Evolutionary conservation across 1,139 yeast species (phyloP), one percentile per base, ranked within the genome.

Genomic region (Candida smagusa): DNA sequence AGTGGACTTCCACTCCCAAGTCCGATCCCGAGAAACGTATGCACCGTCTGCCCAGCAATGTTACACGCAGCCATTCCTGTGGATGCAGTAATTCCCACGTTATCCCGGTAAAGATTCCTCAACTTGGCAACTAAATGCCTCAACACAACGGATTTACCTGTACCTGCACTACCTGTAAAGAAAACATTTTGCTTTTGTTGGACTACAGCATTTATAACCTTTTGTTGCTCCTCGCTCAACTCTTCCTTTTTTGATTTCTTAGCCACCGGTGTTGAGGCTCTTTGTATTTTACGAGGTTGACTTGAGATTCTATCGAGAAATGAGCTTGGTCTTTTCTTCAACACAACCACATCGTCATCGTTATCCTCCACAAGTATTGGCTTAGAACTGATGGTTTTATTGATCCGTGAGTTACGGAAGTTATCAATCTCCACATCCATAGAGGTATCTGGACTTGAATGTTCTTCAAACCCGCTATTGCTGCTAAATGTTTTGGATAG

Each of bases 31-130:
- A 90, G 72, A 64, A 81, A 86, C 46, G 84, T 71, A 55, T 87
- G 92, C 27, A 89, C 63, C 0, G 97, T 89, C 27, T 72, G 75
- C 12, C 97, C 97, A 1, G 89, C 92, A 49, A 89, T 81, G 51
- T 84, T 87, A 31, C 86, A 78, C 0, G 96, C 96, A 0, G 97
- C 97, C 48, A 89, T 63, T 1, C 97, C 97, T 0, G 96, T 88
- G 0, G 96, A 85, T 0, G 97, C 97, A 1, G 95, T 84, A 2
- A 89, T 79, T 0, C 92, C 96, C 2, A 89, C 84, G 12, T 45
- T 43, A 16, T 45, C 48, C 1, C 68, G 61, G 47, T 62, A 58
- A 16, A 48, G 55, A 38, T 66, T 56, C 33, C 68, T 60, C 5
- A 65, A 58, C 11, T 63, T 56, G 9, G 58, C 54, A 13, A 88